phyloP scores from a whole-genome alignment of 345 rosid genomes.

The Salix koriyanagi region DNA sequence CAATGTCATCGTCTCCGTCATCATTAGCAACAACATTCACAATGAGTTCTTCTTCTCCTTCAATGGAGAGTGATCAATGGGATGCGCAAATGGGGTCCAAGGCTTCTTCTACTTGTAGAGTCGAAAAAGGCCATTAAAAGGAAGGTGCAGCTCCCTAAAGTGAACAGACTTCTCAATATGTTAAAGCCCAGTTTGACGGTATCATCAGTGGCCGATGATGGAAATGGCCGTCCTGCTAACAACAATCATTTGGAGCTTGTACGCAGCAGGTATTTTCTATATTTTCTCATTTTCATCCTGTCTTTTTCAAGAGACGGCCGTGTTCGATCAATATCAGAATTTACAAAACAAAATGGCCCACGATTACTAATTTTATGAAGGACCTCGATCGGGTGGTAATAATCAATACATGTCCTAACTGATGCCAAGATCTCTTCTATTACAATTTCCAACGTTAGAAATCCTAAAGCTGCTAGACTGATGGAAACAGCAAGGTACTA shows the following conservation, averaged over 20 bases:
- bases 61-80: not conserved
- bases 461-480: too few relatives aligned
- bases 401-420: not conserved
- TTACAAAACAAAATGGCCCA: not conserved
- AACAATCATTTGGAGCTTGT: not conserved
- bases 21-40: not conserved
- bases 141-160: constrained; percentile 19
- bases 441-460: too few relatives aligned
- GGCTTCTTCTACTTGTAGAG: not conserved
- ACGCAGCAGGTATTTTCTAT: constrained; percentile 17
- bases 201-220: constrained; percentile 1
- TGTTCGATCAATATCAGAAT: not conserved
- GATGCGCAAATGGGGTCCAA: not conserved
- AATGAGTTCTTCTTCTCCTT: constrained; percentile 2
- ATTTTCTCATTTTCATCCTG: not conserved
- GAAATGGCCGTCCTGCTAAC: not conserved
- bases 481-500: not conserved
- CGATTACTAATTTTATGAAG: not conserved
- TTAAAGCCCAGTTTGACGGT: constrained; percentile 12
- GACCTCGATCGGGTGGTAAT: not conserved
- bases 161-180: constrained; percentile 9
- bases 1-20: not conserved
- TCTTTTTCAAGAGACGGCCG: not conserved
- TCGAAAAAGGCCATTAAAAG: not conserved
- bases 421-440: not conserved